Evolutionary conservation across 164 flowering plant species (phyloP), one percentile per base, ranked within the genome.

Genomic region (Stephania japonica): DNA sequence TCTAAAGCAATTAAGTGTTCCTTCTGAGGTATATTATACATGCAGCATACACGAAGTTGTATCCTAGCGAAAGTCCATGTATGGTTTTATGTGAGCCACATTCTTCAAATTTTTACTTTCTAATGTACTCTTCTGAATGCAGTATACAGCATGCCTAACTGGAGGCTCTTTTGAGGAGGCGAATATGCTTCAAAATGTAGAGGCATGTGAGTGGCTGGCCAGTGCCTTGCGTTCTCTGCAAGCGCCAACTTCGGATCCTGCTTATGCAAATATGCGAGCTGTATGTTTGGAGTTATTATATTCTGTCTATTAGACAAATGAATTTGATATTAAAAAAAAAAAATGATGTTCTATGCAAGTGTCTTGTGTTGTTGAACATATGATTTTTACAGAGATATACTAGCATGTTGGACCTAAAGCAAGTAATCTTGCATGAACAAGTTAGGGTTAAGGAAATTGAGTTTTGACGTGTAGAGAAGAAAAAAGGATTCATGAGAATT

Each of bases 111-210:
- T 38, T 56, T 21, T 65, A 18, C 26, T 70, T 68, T 41, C 63
- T 43, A 78, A 24, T n/a, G 47, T 44, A 71, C 74, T 73, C 72
- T 69, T 14, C 72, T 71, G 72, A 44, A 75, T 88, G 75, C 83
- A 96, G 99, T 89, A 85, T 87, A 92, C 98, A 79, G 86, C 95
- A 77, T 85, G 87, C 73, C 80, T 96, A 53, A 91, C 95, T 16
- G 97, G 91, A 32, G 97, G 99, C 75, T 83, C 93, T 62, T 96
- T 96, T 83, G 99, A 93, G 76, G 99, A 96, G 83, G 89, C 94
- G 62, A 83, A 84, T 65, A 93, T 96, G 97, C 86, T 85, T 83
- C 91, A 89, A 80, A 93, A 92, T 75, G 83, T 96, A 73, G 97
- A 91, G 79, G 97, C 98, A 75, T 96, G 99, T 83, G 99, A 96